These are phyloP conservation scores for Russula foetens DNA, from an alignment of 768 basidiomycete genomes.

Conservation along the genomic window DNA sequence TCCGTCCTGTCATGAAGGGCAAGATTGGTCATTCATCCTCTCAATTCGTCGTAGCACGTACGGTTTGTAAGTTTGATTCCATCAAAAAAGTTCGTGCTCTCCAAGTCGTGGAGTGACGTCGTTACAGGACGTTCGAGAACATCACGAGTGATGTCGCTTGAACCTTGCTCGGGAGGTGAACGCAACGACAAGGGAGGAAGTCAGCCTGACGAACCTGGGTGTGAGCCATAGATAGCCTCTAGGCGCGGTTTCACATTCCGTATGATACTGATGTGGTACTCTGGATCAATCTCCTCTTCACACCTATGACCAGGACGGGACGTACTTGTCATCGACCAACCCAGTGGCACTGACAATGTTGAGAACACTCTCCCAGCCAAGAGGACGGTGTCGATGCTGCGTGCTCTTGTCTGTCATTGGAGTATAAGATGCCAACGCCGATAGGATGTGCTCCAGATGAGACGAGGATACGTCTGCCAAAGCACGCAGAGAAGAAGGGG, in stretches of 20 bases:
- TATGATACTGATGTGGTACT: not conserved
- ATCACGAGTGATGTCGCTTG: not conserved
- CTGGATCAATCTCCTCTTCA: not conserved
- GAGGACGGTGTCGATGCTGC: slow-evolving; percentile 55
- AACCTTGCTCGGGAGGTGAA: not conserved
- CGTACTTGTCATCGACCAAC: slow-evolving; percentile 25
- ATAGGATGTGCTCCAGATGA: slow-evolving; percentile 45
- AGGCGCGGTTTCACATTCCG: slow-evolving; percentile 13
- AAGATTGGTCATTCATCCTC: not conserved
- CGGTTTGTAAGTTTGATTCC: not conserved
- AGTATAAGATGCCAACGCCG: slow-evolving; percentile 45
- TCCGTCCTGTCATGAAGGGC: not conserved
- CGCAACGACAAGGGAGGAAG: not conserved
- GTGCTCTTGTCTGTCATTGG: slow-evolving; percentile 49
- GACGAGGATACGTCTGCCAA: slow-evolving; percentile 38
- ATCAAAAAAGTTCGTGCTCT: slow-evolving; percentile 5
- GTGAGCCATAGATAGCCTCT: slow-evolving; percentile 13
- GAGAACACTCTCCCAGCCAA: slow-evolving; percentile 59
- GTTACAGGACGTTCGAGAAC: not conserved
- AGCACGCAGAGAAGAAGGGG: slow-evolving; percentile 27
- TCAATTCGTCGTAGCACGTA: not conserved
- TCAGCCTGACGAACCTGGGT: not conserved
- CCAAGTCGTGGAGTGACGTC: slow-evolving; percentile 2
- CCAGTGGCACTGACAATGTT: slow-evolving; percentile 40
- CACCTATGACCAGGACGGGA: not conserved